Evolutionary conservation across 2,329 filamentous ascomycete genomes (phyloP), one percentile per base, ranked within the genome.

Genomic region (Aaosphaeria pasadenensis): DNA sequence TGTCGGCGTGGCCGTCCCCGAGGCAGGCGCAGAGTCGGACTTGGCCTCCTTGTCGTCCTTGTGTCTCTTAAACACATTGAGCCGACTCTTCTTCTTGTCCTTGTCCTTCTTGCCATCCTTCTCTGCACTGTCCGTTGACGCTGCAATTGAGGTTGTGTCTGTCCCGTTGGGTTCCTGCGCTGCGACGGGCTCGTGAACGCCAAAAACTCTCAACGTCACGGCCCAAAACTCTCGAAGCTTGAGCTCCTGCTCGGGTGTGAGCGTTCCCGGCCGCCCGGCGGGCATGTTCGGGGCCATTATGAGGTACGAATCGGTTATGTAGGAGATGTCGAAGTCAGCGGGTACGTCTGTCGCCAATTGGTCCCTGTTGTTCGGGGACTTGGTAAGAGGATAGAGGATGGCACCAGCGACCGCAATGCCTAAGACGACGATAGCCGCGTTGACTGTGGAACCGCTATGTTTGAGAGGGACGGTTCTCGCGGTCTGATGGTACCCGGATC

Each of bases 191-290:
- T 64, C 62, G 9, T 63, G 58, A 46, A 91, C 79, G 30, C 87
- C 88, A 66, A 88, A 91, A 40, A 96, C 78, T 53, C 87, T 85
- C 56, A 95, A 80, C 36, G 90, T 79, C 46, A 85, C 76, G 11
- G 80, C 72, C 94, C 94, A 99, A 57, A 97, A 81, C 70, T 95
- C 87, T 62, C 87, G 88, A 49, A 99, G 77, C 74, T 95, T 96
- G 54, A 82, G 81, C 62, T 96, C 89, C 73, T 99, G 85, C 53
- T 96, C 91, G 3, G 84, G 71, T n/a, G 91, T 96, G 49, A 99
- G 78, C 58, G 89, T 96, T 50, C 89, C 91, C 46, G 90, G 82
- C 52, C 91, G 85, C 45, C 94, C 94, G 35, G 86, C 81, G 40
- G 79, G 80, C 30, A 62, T 64, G 46, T 69, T 64, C 24, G 67